Percentiles rank a stretch among this genome's conserved stretches.
phyloP scores from a whole-genome alignment of 2,329 filamentous ascomycete species.

The Claviceps fusiformis region DNA sequence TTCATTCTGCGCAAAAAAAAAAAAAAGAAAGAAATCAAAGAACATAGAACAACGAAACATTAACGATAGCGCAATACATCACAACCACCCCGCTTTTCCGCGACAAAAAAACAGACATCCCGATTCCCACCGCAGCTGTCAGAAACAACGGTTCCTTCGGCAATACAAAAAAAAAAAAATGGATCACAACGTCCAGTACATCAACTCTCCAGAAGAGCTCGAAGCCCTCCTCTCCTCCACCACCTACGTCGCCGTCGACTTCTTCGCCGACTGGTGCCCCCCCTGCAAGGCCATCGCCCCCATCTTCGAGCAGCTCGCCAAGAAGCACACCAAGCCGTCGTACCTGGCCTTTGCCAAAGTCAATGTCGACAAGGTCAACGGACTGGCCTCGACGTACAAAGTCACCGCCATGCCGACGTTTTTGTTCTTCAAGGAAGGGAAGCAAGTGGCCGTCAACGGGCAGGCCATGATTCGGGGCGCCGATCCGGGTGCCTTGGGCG shows the following conservation, averaged over 20 bases:
- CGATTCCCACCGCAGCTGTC: no score
- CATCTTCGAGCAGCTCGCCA: constrained; percentile 35
- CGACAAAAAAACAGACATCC: no score
- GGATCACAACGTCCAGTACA: constrained; percentile 13
- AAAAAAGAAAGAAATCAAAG: no score
- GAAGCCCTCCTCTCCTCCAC: constrained; percentile 23
- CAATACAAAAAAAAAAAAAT: neutral
- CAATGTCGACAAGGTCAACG: constrained; percentile 14
- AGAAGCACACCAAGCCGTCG: constrained; percentile 11
- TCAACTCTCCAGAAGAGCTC: constrained; percentile 20
- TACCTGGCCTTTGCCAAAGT: constrained; percentile 10
- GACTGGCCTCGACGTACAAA: constrained; percentile 48
- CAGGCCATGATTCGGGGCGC: constrained; percentile 21
- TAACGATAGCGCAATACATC: no score
- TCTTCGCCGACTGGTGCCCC: constrained; percentile 37
- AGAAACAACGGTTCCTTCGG: neutral
- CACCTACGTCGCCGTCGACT: constrained; percentile 32
- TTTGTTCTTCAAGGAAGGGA: constrained; percentile 67
- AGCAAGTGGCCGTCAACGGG: constrained; percentile 19
- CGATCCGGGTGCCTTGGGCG: constrained; percentile 16
- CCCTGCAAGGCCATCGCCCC: constrained; percentile 36
- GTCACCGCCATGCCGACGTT: constrained; percentile 94
- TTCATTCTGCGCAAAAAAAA: no score
- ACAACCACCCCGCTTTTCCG: no score
- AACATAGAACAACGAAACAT: no score